Base-by-base conservation (phyloP, 352 stramenopile species). In the Globisporangium parvum region DNA sequence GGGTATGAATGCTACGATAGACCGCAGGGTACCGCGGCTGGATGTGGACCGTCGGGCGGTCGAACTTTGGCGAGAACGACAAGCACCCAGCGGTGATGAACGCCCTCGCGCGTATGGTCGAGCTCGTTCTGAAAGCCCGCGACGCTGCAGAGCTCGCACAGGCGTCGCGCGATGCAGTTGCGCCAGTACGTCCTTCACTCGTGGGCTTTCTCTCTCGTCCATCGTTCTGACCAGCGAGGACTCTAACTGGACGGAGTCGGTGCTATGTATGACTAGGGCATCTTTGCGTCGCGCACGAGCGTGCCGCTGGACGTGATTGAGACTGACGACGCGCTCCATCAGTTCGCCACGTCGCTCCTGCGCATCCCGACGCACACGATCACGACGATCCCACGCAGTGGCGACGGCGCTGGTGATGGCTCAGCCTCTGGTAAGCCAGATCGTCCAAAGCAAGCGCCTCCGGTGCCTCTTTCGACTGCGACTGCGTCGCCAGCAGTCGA, bases 11-110 rank as follows among this genome's bases (percentile, higher is more conserved):
- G 20, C 28, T 35, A 8, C 33, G 2, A 18, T 39, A 88, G 77
- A 70, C 74, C 9, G 84, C 60, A 24, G 84, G 84, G 1, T 94
- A 88, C 57, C 76, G 74, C 53, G 81, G 76, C 21, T 94, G 84
- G 84, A 88, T 90, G 73, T 94, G 84, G 84, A 94, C 84, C 1
- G 84, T 94, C 1, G 81, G 84, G 1, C 76, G 75, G 39, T 28
- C 74, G 12, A 88, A 71, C 47, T 87, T 94, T 53, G 84, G 84
- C 10, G 84, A 94, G 60, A 94, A 88, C 51, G 84, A 94, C 44
- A 86, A 85, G 58, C 73, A 88, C 44, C 81, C 81, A 24, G 73
- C 81, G 0, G 84, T 94, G 40, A 63, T 82, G 47, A 72, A 89
- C 24, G 80, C 81, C 8, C 67, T 94, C 2, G 79, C 91, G 46